These are phyloP conservation scores for Sclerotinia spermophila DNA, from an alignment of 2,329 filamentous ascomycete genomes.

Conservation along the genomic window DNA sequence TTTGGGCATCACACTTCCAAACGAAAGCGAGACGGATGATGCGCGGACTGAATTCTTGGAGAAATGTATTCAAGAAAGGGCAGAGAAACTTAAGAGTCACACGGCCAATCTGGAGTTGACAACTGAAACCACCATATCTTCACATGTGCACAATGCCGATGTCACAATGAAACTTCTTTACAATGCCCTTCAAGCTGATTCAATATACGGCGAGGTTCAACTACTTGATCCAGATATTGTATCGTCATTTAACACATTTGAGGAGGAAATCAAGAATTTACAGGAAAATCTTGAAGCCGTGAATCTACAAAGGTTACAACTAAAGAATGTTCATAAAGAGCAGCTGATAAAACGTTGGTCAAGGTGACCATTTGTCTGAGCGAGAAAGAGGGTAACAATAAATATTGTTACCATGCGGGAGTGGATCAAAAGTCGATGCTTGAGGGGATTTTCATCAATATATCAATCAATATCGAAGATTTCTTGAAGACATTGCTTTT, in stretches of 20 bases:
- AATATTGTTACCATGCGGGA: not conserved
- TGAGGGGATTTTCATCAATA: not conserved
- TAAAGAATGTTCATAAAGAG: constrained; percentile 47
- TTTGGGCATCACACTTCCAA: constrained; percentile 45
- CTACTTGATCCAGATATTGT: constrained; percentile 54
- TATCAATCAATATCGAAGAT: constrained; percentile 13
- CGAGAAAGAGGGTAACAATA: not conserved
- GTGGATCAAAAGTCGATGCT: not conserved
- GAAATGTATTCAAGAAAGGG: constrained; percentile 39
- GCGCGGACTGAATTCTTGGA: constrained; percentile 33
- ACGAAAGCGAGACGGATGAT: constrained; percentile 33
- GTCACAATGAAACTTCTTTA: constrained; percentile 48
- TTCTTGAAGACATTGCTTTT: constrained; percentile 8
- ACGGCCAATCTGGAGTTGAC: constrained; percentile 46
- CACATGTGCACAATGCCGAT: constrained; percentile 47
- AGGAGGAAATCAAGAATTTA: constrained; percentile 40
- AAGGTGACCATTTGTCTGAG: constrained; percentile 22
- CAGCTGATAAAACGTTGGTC: constrained; percentile 48
- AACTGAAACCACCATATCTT: constrained; percentile 45
- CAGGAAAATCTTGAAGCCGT: constrained; percentile 39
- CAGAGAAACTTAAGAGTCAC: constrained; percentile 44
- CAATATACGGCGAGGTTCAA: constrained; percentile 45
- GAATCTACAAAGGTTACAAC: constrained; percentile 38
- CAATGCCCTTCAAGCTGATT: constrained; percentile 53
- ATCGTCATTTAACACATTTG: constrained; percentile 42